phyloP scores from a whole-genome alignment of 108 stramenopile species.

The Chaetoceros muelleri region DNA sequence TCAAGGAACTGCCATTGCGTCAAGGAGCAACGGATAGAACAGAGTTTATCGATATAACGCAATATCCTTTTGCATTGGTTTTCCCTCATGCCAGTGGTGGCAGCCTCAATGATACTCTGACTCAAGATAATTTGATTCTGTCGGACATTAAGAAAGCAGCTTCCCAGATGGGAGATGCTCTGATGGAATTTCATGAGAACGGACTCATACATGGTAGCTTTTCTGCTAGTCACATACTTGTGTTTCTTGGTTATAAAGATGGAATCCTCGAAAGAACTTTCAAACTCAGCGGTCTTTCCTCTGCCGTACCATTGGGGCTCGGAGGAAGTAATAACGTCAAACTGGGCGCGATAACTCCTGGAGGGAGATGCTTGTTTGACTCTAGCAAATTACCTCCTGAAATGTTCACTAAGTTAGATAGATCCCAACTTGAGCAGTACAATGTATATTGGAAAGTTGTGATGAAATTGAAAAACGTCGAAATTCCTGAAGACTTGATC shows the following conservation, averaged over 20 bases:
- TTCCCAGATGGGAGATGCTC: constrained; percentile 28
- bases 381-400: constrained; percentile 43
- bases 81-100: constrained; percentile 38
- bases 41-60: constrained; percentile 13
- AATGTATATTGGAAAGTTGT: constrained; percentile 31
- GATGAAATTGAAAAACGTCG: constrained; percentile 22
- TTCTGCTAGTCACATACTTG: constrained; percentile 15
- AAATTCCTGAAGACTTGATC: constrained; percentile 26
- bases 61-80: constrained; percentile 50
- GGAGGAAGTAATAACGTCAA: constrained; percentile 4
- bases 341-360: constrained; percentile 27
- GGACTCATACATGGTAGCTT: constrained; percentile 33
- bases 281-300: constrained; percentile 32
- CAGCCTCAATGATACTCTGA: constrained; percentile 29
- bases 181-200: constrained; percentile 40
- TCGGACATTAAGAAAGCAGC: constrained; percentile 15
- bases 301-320: constrained; percentile 3
- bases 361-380: constrained; percentile 25
- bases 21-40: constrained; percentile 9
- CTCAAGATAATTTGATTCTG: constrained; percentile 13
- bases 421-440: constrained; percentile 22
- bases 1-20: constrained; percentile 16
- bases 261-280: constrained; percentile 24
- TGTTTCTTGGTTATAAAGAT: constrained; percentile 15
- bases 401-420: constrained; percentile 34